Evolutionary conservation across 164 flowering plant species (phyloP).

Genomic region (Vitis cinerea): DNA sequence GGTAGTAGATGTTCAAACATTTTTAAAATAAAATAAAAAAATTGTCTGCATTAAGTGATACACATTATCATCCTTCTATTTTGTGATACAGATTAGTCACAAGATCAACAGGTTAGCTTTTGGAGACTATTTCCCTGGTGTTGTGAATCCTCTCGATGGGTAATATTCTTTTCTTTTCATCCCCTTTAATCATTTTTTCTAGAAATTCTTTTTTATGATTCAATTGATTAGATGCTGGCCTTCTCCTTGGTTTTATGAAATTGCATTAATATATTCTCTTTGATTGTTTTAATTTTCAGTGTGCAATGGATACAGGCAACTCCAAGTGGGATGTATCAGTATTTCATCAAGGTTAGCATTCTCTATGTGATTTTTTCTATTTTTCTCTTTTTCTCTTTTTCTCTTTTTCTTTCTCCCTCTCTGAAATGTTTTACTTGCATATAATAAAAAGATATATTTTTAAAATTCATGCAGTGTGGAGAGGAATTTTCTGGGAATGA

Average conservation of each 20-base stretch:
- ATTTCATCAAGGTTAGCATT: conserved; percentile 68
- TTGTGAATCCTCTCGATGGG: conserved; percentile 86
- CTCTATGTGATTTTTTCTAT: conserved; percentile 2
- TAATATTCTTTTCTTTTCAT: conserved; percentile 21
- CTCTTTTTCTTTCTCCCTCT: background rate
- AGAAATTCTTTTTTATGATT: background rate
- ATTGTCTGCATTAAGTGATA: background rate
- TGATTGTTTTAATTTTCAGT: conserved; percentile 32
- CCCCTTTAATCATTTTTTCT: background rate
- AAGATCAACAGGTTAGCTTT: conserved; percentile 75
- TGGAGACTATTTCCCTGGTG: conserved; percentile 83
- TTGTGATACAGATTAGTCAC: conserved; percentile 61
- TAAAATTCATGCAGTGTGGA: no score
- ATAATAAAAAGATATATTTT: no score
- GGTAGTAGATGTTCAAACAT: background rate
- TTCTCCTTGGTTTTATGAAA: background rate
- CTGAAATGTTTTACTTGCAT: background rate
- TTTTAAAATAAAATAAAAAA: no score
- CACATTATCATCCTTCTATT: background rate
- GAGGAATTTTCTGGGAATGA: no score
- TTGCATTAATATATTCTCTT: background rate
- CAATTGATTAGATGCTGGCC: background rate
- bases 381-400: background rate
- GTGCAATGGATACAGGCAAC: conserved; percentile 67
- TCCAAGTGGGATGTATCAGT: conserved; percentile 75